Evolutionary conservation across 805 yeast species (phyloP).

Genomic region (Naumovozyma castellii): DNA sequence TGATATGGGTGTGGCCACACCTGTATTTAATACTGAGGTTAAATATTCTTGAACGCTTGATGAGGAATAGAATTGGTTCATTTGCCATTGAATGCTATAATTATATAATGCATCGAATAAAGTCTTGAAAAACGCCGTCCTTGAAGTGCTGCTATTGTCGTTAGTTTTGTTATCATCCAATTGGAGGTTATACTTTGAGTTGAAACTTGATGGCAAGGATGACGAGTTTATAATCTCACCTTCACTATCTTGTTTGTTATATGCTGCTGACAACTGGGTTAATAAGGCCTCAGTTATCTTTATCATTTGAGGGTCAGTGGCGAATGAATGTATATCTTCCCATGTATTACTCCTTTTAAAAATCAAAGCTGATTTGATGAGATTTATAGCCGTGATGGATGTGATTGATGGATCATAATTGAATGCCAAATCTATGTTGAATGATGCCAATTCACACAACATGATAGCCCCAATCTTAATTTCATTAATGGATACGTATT

Average conservation of each 20-base stretch:
- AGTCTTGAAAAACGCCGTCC: conserved; percentile 1
- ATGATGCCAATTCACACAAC: conserved; percentile 57
- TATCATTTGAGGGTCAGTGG: conserved; percentile 17
- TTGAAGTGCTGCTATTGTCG: background rate
- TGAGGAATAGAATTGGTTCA: conserved; percentile 6
- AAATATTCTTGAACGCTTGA: background rate
- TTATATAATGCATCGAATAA: conserved; percentile 7
- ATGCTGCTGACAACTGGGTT: conserved; percentile 1
- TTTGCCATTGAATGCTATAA: conserved; percentile 11
- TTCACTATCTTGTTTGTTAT: background rate
- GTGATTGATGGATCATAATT: conserved; percentile 37
- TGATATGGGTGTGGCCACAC: background rate
- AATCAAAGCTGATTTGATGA: conserved; percentile 38
- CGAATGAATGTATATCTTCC: conserved; percentile 6
- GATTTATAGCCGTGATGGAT: conserved; percentile 41
- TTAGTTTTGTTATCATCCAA: conserved; percentile 5
- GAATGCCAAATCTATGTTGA: conserved; percentile 48
- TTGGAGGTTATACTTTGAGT: conserved; percentile 16
- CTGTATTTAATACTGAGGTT: background rate
- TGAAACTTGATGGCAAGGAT: conserved; percentile 25
- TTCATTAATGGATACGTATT: conserved; percentile 26
- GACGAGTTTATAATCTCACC: background rate
- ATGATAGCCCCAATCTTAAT: conserved; percentile 48
- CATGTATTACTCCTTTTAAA: conserved; percentile 10
- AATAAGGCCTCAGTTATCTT: conserved; percentile 12